Evolutionary conservation across 257 asterid species (phyloP), one percentile per base, ranked within the genome.

Genomic region (Ballota nigra): DNA sequence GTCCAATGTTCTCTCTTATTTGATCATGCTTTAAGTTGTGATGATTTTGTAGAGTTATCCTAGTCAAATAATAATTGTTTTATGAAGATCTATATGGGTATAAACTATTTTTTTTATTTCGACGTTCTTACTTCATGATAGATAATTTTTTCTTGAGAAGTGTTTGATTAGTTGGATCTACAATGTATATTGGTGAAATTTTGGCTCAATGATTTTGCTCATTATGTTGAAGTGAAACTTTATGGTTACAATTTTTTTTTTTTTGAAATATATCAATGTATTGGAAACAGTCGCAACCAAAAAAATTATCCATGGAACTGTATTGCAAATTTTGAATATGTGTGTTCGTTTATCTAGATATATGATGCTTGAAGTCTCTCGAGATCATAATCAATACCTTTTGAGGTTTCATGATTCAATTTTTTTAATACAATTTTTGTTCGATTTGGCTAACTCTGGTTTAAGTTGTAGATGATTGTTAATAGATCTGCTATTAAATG

Each of bases 401-500:
- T 11, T 52, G 9, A 31, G 8, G 47, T 20, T 0, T 33, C 36
- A 12, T 34, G 10, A 28, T 49, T 31, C 49, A 31, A 31, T 74
- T 59, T 51, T n/a, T 23, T 49, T 12, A 3, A 26, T 23, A 55
- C 38, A 47, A 16, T 9, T 31, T 31, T 28, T 47, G 16, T 57
- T 58, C 19, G 45, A 52, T 6, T 12, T 23, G 70, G 38, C 13
- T 45, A 43, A 22, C 49, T 57, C 63, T 75, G 55, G 68, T 67
- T 33, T 11, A 26, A 71, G 33, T n/a, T 58, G 43, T 18, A 34
- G 24, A 41, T 19, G 0, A 38, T 28, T 66, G 57, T 43, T 15
- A 6, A 6, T 28, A 31, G 51, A 41, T 65, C 16, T 38, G 73
- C 51, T 68, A 76, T 6, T 64, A 16, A 43, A 70, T 38, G 55